Evolutionary conservation across 805 yeast species (phyloP), one percentile per base, ranked within the genome.

Genomic region (Ogataea nakhonphanomensis): DNA sequence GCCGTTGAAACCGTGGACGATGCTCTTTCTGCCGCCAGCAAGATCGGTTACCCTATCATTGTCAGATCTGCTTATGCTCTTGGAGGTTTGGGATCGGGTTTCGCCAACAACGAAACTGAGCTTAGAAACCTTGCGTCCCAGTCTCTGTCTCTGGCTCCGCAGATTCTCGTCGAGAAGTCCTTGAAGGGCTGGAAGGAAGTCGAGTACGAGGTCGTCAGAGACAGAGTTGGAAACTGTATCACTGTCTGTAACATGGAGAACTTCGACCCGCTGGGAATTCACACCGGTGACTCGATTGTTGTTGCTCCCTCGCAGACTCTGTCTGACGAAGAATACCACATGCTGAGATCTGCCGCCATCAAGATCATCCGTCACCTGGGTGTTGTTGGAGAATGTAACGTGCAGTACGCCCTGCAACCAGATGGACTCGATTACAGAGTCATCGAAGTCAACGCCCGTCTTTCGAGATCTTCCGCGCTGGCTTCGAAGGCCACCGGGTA

Each of bases 121-220:
- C 77, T 91, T 57, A 74, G 82, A 43, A 90, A 79, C 30, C 74
- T 91, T 52, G 89, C 96, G 71, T 78, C 79, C 59, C 81, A 84
- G 61, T 96, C 98, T 0, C 89, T 91, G 64, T 96, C 98, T 33
- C 78, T 95, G 24, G 84, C 96, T 43, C 97, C 99, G 9, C 99
- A 91, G 71, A 95, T 91, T 43, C 74, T 91, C 49, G 93, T 91
- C 49, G 99, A 91, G 73, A 80, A 81, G 62, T 88, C 96, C 30
- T 85, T 91, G 95, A 93, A 93, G 71, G 99, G 99, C 50, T 91
- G 99, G 99, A 91, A 91, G 66, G 99, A 91, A 71, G 85, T 91
- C 56, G 99, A 91, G 70, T 91, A 91, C 66, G 99, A 91, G 69
- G 99, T 91, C 65, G 99, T 91, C 39, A 87, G 99, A 67, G 99